Percentiles rank a stretch among this genome's conserved stretches.
phyloP scores from a whole-genome alignment of 305 asterid genomes.

The Stenogyne calaminthoides region DNA sequence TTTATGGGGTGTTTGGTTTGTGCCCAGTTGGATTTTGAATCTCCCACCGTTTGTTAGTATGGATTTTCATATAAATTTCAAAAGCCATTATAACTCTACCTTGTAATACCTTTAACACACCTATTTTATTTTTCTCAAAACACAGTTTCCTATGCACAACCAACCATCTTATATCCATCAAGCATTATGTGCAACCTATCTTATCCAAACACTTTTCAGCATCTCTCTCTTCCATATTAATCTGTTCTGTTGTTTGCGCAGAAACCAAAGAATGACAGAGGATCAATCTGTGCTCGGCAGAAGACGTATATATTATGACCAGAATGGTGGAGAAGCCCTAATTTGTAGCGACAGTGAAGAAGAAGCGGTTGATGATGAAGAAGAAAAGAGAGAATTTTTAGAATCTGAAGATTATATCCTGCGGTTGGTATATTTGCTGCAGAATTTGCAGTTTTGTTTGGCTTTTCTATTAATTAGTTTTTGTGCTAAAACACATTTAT shows the following conservation, averaged over 20 bases:
- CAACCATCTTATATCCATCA: too few species aligned
- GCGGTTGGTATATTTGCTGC: constrained; percentile 64
- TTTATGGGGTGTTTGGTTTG: not conserved
- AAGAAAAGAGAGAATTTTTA: constrained; percentile 78
- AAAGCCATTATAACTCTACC: not conserved
- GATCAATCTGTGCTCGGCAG: constrained; percentile 97
- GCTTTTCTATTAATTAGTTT: constrained; percentile 18
- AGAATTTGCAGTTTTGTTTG: constrained; percentile 19
- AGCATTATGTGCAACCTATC: too few species aligned
- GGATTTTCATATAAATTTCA: not conserved
- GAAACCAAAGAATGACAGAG: constrained; percentile 96
- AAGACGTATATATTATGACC: constrained; percentile 95
- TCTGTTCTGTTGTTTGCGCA: constrained; percentile 32
- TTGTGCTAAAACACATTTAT: constrained; percentile 5
- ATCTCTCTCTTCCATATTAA: not conserved
- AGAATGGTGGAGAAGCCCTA: constrained; percentile 90
- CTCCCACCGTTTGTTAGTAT: not conserved
- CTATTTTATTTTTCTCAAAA: not conserved
- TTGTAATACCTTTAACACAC: not conserved
- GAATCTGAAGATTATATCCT: constrained; percentile 86
- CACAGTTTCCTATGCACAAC: not conserved
- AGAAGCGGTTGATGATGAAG: constrained; percentile 78
- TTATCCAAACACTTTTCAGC: not conserved
- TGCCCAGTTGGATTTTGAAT: not conserved
- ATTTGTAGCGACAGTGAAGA: constrained; percentile 98